These are phyloP conservation scores for Stereocaulon alpinum DNA, from an alignment of 495 filamentous ascomycete genomes.

Conservation along the genomic window DNA sequence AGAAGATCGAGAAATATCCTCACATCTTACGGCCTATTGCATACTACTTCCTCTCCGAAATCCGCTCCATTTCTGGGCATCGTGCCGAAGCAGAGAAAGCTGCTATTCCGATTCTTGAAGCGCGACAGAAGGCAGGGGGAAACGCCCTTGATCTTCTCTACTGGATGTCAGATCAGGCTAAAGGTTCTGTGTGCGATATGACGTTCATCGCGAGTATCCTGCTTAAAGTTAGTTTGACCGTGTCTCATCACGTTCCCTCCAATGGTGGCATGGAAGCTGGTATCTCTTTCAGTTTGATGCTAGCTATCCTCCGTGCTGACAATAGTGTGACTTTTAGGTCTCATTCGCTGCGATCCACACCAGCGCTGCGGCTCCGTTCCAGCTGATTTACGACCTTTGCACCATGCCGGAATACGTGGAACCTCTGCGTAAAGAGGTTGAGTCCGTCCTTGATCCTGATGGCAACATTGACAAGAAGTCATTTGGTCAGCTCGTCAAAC, in stretches of 20 bases:
- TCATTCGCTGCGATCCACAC: conserved; percentile 11
- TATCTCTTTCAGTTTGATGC: background rate
- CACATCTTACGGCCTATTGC: conserved; percentile 1
- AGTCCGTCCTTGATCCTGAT: conserved; percentile 10
- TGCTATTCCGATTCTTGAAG: conserved; percentile 5
- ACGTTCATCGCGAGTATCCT: conserved; percentile 3
- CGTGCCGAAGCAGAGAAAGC: background rate
- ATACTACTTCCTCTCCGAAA: background rate
- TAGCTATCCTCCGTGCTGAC: background rate
- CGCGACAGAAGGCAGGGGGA: background rate
- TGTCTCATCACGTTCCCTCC: background rate
- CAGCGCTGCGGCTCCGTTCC: conserved; percentile 3
- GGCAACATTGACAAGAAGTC: conserved; percentile 2
- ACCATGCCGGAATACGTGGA: conserved; percentile 14
- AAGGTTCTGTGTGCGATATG: conserved; percentile 3
- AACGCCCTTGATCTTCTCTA: background rate
- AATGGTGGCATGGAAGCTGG: background rate
- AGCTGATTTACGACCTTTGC: conserved; percentile 17
- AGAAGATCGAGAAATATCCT: conserved; percentile 3
- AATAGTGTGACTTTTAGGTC: background rate
- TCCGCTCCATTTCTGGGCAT: conserved; percentile 2
- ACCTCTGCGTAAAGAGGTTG: conserved; percentile 12
- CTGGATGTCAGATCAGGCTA: conserved; percentile 5
- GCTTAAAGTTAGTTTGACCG: conserved; percentile 6
- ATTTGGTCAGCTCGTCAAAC: conserved; percentile 3